Conservation (phyloP, 192 early-diverging fungal species). For the Coemansia sp. region DNA sequence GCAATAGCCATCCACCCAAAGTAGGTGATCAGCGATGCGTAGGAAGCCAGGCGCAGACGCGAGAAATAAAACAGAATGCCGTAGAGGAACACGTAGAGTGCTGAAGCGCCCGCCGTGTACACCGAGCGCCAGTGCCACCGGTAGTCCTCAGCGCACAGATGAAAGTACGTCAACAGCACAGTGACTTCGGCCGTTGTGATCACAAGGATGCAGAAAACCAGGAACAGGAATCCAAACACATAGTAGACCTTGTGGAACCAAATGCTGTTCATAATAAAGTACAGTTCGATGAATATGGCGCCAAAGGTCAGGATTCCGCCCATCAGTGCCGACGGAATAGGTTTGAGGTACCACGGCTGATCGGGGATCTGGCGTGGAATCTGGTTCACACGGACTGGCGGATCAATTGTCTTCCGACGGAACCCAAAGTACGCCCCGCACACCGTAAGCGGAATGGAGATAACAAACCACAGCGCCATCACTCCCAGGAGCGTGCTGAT, state of each 20-base stretch:
- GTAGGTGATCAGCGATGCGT: conserved; percentile 78
- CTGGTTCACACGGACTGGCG: conserved; percentile 86
- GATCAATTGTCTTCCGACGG: conserved; percentile 65
- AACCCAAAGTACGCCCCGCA: conserved; percentile 74
- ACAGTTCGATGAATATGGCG: conserved; percentile 94
- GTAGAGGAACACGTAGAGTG: conserved; percentile 87
- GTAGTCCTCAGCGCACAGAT: conserved; percentile 83
- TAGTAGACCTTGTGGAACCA: conserved; percentile 94
- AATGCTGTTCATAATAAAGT: conserved; percentile 93
- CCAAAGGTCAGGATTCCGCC: conserved; percentile 90
- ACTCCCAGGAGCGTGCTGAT: conserved; percentile 82
- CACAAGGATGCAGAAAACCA: conserved; percentile 83
- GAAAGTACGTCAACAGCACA: conserved; percentile 86
- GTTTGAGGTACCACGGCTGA: conserved; percentile 75
- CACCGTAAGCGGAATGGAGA: conserved; percentile 82
- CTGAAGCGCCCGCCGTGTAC: conserved; percentile 80
- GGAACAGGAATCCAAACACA: conserved; percentile 88
- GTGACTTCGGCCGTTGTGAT: conserved; percentile 84
- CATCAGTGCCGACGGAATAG: conserved; percentile 70
- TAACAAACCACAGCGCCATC: conserved; percentile 76
- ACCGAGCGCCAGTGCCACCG: conserved; percentile 90
- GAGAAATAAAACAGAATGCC: conserved; percentile 83
- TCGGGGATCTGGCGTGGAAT: conserved; percentile 94
- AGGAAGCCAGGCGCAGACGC: conserved; percentile 73
- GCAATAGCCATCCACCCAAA: conserved; percentile 86